A percentile compares a stretch with the other conserved stretches of the same genome.
Conservation (phyloP, 2,329 filamentous ascomycete genomes). For the Blumeria hordei region DNA sequence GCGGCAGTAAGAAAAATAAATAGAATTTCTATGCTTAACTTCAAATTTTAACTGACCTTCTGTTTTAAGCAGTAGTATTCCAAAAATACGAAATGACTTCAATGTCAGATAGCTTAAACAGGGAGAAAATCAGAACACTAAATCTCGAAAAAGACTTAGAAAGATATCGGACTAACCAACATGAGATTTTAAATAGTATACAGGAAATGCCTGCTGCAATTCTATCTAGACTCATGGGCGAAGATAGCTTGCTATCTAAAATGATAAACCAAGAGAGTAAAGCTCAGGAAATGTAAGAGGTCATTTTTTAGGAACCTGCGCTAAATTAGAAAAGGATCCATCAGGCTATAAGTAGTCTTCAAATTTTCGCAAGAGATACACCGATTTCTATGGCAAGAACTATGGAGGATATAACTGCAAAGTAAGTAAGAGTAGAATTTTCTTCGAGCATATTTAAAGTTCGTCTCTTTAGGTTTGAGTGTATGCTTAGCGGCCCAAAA, state of each 20-base stretch:
- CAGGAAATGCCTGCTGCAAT: slow-evolving; percentile 6
- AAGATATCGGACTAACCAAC: slow-evolving; percentile 4
- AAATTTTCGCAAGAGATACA: slow-evolving; percentile 4
- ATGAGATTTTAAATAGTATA: slow-evolving; percentile 8
- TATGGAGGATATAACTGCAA: slow-evolving; percentile 9
- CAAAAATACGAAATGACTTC: not conserved
- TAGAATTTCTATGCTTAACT: not conserved
- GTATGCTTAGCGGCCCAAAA: not conserved
- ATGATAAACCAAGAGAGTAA: slow-evolving; percentile 5
- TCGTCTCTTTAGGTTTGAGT: too few species aligned
- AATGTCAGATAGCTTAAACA: slow-evolving; percentile 3
- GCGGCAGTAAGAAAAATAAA: not conserved
- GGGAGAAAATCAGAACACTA: slow-evolving; percentile 5
- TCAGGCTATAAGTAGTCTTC: slow-evolving; percentile 5
- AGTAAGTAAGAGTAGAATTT: slow-evolving; percentile 4
- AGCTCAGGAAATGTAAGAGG: slow-evolving; percentile 1
- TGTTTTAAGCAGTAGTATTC: not conserved
- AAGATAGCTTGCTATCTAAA: slow-evolving; percentile 7
- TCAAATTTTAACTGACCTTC: not conserved
- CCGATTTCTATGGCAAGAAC: slow-evolving; percentile 6
- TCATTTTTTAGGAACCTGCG: not conserved
- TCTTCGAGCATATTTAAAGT: too few species aligned
- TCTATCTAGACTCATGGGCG: slow-evolving; percentile 6
- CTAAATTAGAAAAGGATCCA: slow-evolving; percentile 9
- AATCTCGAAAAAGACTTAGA: slow-evolving; percentile 7